Base-by-base conservation (phyloP, 1,284 basidiomycete genomes). In the Pholiota adiposa region DNA sequence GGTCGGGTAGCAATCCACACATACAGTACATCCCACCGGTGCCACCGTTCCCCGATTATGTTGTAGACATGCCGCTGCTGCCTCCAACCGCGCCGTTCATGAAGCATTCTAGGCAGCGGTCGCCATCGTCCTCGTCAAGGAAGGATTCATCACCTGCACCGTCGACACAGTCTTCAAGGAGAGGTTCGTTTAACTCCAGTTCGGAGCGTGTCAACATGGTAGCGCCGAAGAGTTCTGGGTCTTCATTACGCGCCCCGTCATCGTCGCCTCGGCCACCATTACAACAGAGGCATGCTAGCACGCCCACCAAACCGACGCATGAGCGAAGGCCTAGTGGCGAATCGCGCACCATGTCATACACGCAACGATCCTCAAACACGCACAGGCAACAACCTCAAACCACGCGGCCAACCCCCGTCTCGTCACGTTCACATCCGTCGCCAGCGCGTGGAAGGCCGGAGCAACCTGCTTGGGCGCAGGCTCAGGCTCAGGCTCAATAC, bases 1-100 rank as follows among this genome's bases (percentile, higher is more conserved):
- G 79, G 73, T 64, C 70, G 18, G 72, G 72, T 40, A 75, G 75
- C 56, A 73, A 72, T 59, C 68, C 68, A n/a, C 75, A 73, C 56
- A 54, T 77, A 31, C 66, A 69, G 29, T 67, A 63, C 58, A 61
- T 73, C 33, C 73, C 71, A 43, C 69, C 63, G 65, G 73, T 74
- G 61, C 70, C 72, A 3, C 69, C 69, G 44, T 49, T 76, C 41
- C 70, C 70, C 14, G 65, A 67, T 52, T 64, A 63, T 59, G 46
- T 69, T 56, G 62, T 68, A 63, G 82, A 85, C 51, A 83, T 84
- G 81, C 87, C 89, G 11, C 76, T 91, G 11, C 77, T 91, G 34
- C 89, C 89, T n/a, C 89, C 89, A 1, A 79, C 84, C 1, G 83
- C 89, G 27, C 88, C 89, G 14, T 91, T 91, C 72, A 90, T 91